Evolutionary conservation across 2,329 filamentous ascomycete genomes (phyloP), one percentile per base, ranked within the genome.

Genomic region (Phoma herbarum): DNA sequence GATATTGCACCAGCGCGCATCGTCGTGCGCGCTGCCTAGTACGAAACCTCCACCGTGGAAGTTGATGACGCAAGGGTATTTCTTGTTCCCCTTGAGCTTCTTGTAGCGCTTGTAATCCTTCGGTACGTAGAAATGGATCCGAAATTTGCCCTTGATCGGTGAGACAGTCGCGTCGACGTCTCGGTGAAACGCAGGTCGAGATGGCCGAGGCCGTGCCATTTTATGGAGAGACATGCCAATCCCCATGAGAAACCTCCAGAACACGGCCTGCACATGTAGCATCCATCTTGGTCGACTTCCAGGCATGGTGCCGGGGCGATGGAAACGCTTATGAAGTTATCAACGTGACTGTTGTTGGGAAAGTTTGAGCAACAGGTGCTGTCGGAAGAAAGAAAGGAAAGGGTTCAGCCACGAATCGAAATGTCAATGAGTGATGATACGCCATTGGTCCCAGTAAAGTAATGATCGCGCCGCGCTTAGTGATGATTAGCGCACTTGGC

Each of bases 151-250:
- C 51, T 77, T 75, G 41, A 75, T 72, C 4, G 75, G 80, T 37
- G 78, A 82, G 49, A 81, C 75, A 59, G 79, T 83, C 57, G 82
- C 82, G 25, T 81, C 74, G 29, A 91, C 82, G 18, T 80, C 80
- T 43, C 82, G 83, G 45, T 81, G 80, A 76, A 91, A 91, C 28
- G 81, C 77, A 2, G 88, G 87, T 29, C 78, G 79, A 1, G 87
- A 86, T 6, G 88, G 86, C 48, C 83, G 81, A 7, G 88, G 87
- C 41, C 82, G 78, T 1, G 88, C 84, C 59, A 88, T 77, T 53
- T 83, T 84, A 72, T 92, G 89, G 37, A 91, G 78, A 59, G 84
- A 80, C 88, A 91, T 90, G 69, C 88, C 89, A 56, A 90, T 82
- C 57, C 81, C 82, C 84, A 90, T 90, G 41, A 91, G 80, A 55